Base-by-base conservation (phyloP, 345 rosid species). In the Dipteronia sinensis region DNA sequence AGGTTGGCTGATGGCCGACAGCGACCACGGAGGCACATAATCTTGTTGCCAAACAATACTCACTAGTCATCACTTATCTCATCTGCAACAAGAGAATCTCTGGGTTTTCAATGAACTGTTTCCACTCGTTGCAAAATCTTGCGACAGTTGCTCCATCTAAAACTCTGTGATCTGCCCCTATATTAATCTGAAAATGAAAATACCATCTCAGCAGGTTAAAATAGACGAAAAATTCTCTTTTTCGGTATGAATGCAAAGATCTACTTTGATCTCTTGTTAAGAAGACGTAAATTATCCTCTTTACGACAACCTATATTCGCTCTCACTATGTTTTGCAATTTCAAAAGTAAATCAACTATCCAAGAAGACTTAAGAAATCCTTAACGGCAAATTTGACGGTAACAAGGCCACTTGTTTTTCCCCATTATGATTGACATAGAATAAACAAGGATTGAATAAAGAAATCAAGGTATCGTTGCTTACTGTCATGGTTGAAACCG, bases 101-200 rank as follows among this genome's bases (percentile, higher is more conserved):
- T 12, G 98, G 98, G 71, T 88, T 93, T 84, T 94, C 97, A 16
- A 94, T 86, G 20, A 87, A 89, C 68, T 80, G 87, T 89, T 94
- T 94, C 98, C 97, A 94, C 78, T 91, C 88, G 40, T 89, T 88
- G 80, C 98, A 94, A 81, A 94, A 94, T 83, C 88, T 85, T 47
- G 98, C 97, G 3, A 94, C 96, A 0, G 94, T 92, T 62, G 97
- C 97, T 73, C 98, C 98, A n/a, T 94, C 97, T 81, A 94, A 71
- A 73, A 94, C 97, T 82, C 97, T 86, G 75, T 93, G 98, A 84
- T 94, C 98, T 4, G 98, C 96, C 16, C 94, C 98, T 0, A 94
- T 86, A 77, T 93, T 94, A 56, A 93, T 90, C 98, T 93, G 87
- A 56, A 64, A 64, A 27, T 15, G 34, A 22, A 44, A 67, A 56